phyloP scores from a whole-genome alignment of 495 filamentous ascomycete species.

The Staphylotrichum longicolle region DNA sequence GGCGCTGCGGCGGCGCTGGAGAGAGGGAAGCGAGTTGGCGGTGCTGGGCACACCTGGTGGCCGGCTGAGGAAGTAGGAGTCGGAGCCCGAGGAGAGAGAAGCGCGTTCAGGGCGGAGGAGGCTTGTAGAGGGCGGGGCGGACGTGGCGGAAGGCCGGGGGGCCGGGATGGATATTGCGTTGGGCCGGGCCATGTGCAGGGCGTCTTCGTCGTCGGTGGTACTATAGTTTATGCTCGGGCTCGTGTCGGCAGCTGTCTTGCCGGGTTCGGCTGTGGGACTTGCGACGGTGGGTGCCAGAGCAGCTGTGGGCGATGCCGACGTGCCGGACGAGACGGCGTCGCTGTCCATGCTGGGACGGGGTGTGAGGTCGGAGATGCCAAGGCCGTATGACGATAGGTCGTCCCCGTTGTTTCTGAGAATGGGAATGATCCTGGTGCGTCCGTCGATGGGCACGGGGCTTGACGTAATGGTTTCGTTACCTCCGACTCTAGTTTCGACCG shows the following conservation, averaged over 20 bases:
- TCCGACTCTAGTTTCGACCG: conserved; percentile 3
- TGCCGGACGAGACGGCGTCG: conserved; percentile 29
- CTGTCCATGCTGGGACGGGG: conserved; percentile 49
- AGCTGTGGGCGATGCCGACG: conserved; percentile 4
- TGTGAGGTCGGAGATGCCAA: conserved; percentile 50
- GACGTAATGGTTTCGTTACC: conserved; percentile 20
- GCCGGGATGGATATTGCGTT: conserved; percentile 27
- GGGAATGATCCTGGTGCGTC: conserved; percentile 5
- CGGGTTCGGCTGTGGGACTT: conserved; percentile 30
- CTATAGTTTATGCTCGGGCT: conserved; percentile 62
- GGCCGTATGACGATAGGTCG: conserved; percentile 33
- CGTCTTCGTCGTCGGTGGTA: conserved; percentile 80
- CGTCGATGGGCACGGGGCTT: conserved; percentile 1
- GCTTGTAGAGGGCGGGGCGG: conserved; percentile 26
- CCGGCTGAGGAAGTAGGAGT: conserved; percentile 59
- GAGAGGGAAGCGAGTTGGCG: conserved; percentile 22
- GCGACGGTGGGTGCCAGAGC: conserved; percentile 24
- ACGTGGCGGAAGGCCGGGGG: conserved; percentile 16
- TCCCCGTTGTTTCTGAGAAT: conserved; percentile 9
- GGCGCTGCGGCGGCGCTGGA: conserved; percentile 49
- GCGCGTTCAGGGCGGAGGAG: conserved; percentile 45
- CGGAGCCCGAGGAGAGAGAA: conserved; percentile 57
- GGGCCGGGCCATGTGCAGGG: conserved; percentile 52
- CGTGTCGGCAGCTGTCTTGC: conserved; percentile 28
- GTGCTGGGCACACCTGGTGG: conserved; percentile 2